Percentiles rank a stretch among this genome's conserved stretches.
Evolutionary conservation across 768 basidiomycete species (phyloP).

Genomic region (Boletellus ananiceps): DNA sequence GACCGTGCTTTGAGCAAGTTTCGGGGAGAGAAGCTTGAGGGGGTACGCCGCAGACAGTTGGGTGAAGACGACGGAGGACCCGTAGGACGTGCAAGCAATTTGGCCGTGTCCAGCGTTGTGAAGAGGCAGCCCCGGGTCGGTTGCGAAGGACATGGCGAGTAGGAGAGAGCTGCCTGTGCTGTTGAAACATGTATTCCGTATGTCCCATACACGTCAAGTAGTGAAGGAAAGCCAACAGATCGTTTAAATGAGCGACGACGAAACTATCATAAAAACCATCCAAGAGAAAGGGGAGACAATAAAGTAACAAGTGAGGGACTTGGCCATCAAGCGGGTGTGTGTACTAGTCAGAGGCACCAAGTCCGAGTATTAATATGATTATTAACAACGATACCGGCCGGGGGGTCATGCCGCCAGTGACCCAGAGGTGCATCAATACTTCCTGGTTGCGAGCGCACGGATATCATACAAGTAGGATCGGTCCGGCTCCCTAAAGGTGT

Average conservation of each 20-base stretch:
- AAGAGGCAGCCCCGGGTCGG: background rate
- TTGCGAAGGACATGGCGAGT: conserved; percentile 19
- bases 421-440: conserved; percentile 46
- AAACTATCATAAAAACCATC: conserved; percentile 27
- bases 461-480: conserved; percentile 75
- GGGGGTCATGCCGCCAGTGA: conserved; percentile 1
- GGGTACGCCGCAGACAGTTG: conserved; percentile 81
- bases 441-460: conserved; percentile 79
- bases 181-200: conserved; percentile 32
- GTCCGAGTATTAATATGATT: conserved; percentile 22
- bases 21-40: conserved; percentile 81
- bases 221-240: conserved; percentile 13
- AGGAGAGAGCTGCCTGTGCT: conserved; percentile 7
- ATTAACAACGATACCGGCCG: conserved; percentile 2
- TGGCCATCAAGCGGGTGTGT: conserved; percentile 20
- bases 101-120: conserved; percentile 48
- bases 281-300: conserved; percentile 21
- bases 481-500: conserved; percentile 40
- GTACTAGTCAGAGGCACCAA: conserved; percentile 14
- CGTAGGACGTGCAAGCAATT: conserved; percentile 51
- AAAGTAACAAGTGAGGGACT: conserved; percentile 27
- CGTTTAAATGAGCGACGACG: conserved; percentile 17
- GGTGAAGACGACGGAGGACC: conserved; percentile 57
- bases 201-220: conserved; percentile 36
- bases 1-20: conserved; percentile 43